Evolutionary conservation across 257 asterid species (phyloP).

Genomic region (Echites panduratus): DNA sequence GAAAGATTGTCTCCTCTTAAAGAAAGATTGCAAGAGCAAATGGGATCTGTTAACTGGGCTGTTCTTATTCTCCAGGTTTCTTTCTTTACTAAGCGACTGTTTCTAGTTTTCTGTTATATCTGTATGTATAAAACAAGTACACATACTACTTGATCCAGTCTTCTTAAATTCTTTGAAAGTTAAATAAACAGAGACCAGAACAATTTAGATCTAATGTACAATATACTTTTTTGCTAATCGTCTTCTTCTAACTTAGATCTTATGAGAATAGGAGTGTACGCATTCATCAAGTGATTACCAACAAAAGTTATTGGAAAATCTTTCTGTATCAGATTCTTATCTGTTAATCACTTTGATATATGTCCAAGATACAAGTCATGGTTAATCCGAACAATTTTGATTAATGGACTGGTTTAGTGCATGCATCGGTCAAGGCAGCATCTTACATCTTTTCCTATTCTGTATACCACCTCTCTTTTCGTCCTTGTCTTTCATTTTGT

Average conservation of each 20-base stretch:
- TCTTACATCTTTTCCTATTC: neutral
- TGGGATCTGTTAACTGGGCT: conserved; percentile 51
- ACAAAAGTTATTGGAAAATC: neutral
- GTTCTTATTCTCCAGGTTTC: conserved; percentile 48
- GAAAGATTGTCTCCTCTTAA: conserved; percentile 47
- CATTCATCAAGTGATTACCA: neutral
- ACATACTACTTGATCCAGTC: neutral
- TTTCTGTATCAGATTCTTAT: neutral
- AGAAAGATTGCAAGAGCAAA: conserved; percentile 42
- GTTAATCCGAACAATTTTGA: neutral
- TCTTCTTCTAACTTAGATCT: neutral
- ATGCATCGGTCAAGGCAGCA: neutral
- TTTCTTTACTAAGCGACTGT: neutral
- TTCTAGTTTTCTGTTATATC: neutral
- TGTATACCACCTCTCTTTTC: neutral
- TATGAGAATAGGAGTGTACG: neutral
- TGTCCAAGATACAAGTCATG: neutral
- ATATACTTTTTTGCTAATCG: neutral
- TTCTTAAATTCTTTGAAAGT: neutral
- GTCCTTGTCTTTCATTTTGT: neutral
- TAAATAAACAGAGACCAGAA: neutral
- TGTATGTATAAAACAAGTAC: neutral
- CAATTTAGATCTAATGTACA: neutral
- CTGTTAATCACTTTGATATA: neutral
- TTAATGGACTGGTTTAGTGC: neutral